phyloP scores from a whole-genome alignment of 768 basidiomycete species.

The Mrakia frigida region DNA sequence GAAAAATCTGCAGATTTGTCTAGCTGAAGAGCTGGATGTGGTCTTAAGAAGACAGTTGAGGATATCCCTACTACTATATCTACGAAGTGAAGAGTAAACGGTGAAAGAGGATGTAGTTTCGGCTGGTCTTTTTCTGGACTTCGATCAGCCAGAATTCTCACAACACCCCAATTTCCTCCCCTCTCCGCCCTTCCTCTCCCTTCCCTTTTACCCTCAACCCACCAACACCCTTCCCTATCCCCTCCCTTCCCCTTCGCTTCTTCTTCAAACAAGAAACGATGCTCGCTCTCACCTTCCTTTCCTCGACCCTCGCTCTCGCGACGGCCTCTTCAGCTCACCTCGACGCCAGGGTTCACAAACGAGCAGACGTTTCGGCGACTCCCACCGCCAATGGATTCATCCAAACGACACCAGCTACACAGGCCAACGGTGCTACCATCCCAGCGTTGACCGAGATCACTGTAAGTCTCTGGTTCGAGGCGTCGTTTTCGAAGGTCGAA shows the following conservation, averaged over 20 bases:
- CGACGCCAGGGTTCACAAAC: not conserved
- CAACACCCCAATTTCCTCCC: no score
- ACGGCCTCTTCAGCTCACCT: not conserved
- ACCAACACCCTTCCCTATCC: not conserved
- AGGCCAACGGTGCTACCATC: not conserved
- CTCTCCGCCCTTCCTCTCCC: not conserved
- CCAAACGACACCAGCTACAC: slow-evolving; percentile 7
- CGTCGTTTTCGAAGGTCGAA: not conserved
- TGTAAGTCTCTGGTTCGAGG: not conserved
- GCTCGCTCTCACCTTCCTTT: slow-evolving; percentile 3
- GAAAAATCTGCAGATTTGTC: no score
- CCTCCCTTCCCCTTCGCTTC: not conserved
- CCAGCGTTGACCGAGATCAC: slow-evolving; percentile 15
- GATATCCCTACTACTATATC: no score
- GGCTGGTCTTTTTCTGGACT: no score
- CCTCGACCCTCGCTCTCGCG: not conserved
- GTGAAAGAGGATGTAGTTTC: no score
- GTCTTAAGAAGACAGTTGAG: no score
- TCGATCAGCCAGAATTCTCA: no score
- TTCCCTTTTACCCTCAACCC: not conserved
- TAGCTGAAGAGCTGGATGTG: no score
- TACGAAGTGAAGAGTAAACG: no score
- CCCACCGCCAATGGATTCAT: not conserved
- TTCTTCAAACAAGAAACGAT: not conserved
- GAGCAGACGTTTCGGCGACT: not conserved